phyloP scores from a whole-genome alignment of 2,329 filamentous ascomycete species.

The Penicillium sp. region DNA sequence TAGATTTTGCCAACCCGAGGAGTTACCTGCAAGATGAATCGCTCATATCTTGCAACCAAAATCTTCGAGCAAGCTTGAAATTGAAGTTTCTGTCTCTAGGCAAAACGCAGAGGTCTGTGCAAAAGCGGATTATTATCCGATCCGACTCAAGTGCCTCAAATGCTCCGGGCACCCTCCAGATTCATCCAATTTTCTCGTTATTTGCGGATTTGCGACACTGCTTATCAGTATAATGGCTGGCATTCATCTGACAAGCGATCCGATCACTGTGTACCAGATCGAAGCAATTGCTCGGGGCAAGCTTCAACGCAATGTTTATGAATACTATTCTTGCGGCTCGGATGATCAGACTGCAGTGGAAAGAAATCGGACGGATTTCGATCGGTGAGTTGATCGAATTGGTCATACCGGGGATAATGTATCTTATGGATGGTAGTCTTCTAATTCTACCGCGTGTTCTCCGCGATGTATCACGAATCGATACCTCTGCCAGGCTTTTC shows the following conservation, averaged over 20 bases:
- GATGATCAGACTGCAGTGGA: slow-evolving; percentile 1
- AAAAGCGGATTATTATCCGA: too few species aligned
- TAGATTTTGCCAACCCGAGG: too few species aligned
- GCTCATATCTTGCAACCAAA: too few species aligned
- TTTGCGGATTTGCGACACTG: background rate
- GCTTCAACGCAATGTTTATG: slow-evolving; percentile 1
- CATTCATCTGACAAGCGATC: background rate
- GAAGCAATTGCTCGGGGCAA: slow-evolving; percentile 5
- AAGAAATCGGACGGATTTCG: slow-evolving; percentile 6
- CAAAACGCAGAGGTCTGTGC: too few species aligned
- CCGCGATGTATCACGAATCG: slow-evolving; percentile 4
- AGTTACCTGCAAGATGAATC: too few species aligned
- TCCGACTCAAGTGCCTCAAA: too few species aligned
- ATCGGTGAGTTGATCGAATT: background rate
- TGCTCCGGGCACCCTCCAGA: too few species aligned
- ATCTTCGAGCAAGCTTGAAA: too few species aligned
- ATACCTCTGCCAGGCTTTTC: background rate
- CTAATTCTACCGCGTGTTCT: slow-evolving; percentile 7
- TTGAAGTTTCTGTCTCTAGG: too few species aligned
- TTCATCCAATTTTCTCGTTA: too few species aligned
- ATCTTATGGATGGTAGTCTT: background rate
- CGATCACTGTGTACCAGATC: slow-evolving; percentile 5
- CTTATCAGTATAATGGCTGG: background rate
- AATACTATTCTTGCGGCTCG: slow-evolving; percentile 5
- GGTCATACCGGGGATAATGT: background rate